A percentile compares a stretch with the other conserved stretches of the same genome.
Conservation (phyloP, 768 basidiomycete genomes). For the Trametopsis cervina region DNA sequence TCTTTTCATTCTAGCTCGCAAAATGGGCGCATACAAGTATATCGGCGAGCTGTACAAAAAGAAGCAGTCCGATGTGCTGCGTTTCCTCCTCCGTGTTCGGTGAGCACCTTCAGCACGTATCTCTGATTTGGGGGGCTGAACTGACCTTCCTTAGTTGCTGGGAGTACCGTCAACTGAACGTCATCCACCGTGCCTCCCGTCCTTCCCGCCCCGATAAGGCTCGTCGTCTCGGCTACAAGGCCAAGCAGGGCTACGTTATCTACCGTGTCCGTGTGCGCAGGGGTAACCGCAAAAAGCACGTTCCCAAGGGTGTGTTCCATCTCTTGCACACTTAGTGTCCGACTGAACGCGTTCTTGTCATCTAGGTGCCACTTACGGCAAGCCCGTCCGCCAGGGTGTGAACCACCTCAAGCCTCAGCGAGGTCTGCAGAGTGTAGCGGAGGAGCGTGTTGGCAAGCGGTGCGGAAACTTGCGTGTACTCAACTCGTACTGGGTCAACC, state of each 20-base stretch:
- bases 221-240: conserved; percentile 97
- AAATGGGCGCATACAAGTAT: conserved; percentile 94
- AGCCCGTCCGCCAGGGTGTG: conserved; percentile 98
- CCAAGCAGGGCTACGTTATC: conserved; percentile 98
- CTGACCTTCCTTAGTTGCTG: conserved; percentile 63
- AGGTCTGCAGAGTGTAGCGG: conserved; percentile 85
- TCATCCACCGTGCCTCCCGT: conserved; percentile 96
- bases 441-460: conserved; percentile 95
- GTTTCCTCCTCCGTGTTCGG: conserved; percentile 96
- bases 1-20: conserved; percentile 32
- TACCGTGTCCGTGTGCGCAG: conserved; percentile 97
- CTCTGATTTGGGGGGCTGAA: not conserved
- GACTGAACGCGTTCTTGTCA: not conserved
- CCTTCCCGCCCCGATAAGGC: conserved; percentile 99
- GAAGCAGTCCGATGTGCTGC: conserved; percentile 95
- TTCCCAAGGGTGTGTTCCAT: conserved; percentile 76
- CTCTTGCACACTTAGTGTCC: not conserved
- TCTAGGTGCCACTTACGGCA: conserved; percentile 93
- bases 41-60: conserved; percentile 98
- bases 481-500: conserved; percentile 99
- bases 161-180: conserved; percentile 98
- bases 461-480: conserved; percentile 95
- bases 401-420: conserved; percentile 99
- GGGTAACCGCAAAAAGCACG: conserved; percentile 99
- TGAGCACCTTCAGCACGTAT: conserved; percentile 29